Base-by-base conservation (phyloP, 352 stramenopile genomes). In the Globisporangium alternatum region DNA sequence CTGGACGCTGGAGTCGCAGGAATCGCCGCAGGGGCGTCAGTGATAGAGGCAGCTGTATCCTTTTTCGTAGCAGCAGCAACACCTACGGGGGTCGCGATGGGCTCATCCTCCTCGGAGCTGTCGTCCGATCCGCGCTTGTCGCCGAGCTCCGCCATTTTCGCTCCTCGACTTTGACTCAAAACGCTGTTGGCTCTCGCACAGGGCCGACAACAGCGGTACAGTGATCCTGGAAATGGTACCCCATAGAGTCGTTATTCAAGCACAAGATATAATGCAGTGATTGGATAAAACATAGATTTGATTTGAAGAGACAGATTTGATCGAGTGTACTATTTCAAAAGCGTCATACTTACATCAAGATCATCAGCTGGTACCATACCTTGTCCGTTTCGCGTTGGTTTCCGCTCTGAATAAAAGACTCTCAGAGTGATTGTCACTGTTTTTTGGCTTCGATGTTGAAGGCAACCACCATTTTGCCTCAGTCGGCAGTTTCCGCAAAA, bases 21-120 rank as follows among this genome's bases (percentile, higher is more conserved):
- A 51, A 8, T 13, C 28, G 10, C n/a, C 13, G 3, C 45, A 12
- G 19, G 7, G 9, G 52, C 54, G 12, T 15, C 6, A 58, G n/a
- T 56, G 25, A 1, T 1, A 6, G 71, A 25, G 25, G 19, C 35
- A 56, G 49, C 2, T 56, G 41, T 7, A 3, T 56, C 28, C 12
- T 2, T 54, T 17, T 15, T 12, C 12, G 12, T 19, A 41, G 12
- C 12, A 17, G 47, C 47, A 0, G 58, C 62, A 31, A 41, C 44
- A 12, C 48, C 30, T 54, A 47, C 47, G 31, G 71, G 61, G 47
- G 70, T 48, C 7, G 66, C 54, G 39, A 95, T 92, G 56, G 81
- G 86, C 80, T 95, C 86, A 74, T 93, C 84, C 68, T 95, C 86
- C 59, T 95, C 86, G 21, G 86, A 93, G 70, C 86, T 95, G 69